Conservation (phyloP, 352 stramenopile species). For the Aphanomyces euteiches region DNA sequence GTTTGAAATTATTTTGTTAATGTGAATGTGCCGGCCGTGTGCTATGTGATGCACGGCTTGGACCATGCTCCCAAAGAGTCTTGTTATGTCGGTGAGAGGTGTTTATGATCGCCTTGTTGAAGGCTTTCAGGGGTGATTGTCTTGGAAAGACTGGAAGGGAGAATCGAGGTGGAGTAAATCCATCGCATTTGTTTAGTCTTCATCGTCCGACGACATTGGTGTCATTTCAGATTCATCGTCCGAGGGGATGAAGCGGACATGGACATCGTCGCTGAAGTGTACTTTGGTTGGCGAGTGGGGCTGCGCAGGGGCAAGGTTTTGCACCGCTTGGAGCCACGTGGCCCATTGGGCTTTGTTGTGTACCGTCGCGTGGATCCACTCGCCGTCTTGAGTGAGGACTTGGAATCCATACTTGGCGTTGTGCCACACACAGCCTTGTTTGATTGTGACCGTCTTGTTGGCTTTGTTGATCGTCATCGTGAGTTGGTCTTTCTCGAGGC, state of each 20-base stretch:
- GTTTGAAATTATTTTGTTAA: no score
- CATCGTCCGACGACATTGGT: background rate
- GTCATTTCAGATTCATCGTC: background rate
- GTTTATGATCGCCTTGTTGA: no score
- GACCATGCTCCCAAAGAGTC: no score
- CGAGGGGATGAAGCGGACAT: background rate
- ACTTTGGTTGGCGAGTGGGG: background rate
- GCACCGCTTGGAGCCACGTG: slow-evolving; percentile 2
- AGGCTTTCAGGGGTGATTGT: no score
- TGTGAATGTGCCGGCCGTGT: no score
- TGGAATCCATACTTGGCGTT: background rate
- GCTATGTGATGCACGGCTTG: no score
- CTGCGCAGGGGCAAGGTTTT: background rate
- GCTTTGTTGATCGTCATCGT: slow-evolving; percentile 5
- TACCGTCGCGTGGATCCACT: background rate
- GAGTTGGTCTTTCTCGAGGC: background rate
- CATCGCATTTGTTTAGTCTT: background rate
- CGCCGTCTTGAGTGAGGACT: background rate
- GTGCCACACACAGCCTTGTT: background rate
- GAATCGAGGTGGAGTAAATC: no score
- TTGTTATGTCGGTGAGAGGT: no score
- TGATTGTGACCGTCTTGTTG: background rate
- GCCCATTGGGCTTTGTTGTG: slow-evolving; percentile 11
- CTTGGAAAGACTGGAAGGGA: no score
- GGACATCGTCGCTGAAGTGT: background rate